These are phyloP conservation scores for Aspergillus melleus DNA, from an alignment of 2,329 filamentous ascomycete genomes.

Conservation along the genomic window DNA sequence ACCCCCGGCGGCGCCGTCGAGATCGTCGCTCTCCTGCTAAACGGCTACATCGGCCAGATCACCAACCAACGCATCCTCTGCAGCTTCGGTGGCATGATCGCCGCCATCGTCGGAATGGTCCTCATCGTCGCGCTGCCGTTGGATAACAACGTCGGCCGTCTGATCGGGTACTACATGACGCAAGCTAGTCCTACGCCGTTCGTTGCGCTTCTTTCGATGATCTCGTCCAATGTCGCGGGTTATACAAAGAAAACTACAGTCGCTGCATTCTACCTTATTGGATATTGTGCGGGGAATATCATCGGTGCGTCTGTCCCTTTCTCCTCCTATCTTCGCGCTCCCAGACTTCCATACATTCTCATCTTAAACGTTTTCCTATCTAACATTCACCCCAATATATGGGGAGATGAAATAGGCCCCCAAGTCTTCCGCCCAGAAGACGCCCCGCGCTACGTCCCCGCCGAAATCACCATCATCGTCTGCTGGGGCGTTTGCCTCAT, in stretches of 20 bases:
- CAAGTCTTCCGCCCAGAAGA: slow-evolving; percentile 59
- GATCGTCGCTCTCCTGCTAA: slow-evolving; percentile 57
- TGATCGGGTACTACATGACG: slow-evolving; percentile 67
- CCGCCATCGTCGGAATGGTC: slow-evolving; percentile 60
- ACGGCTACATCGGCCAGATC: slow-evolving; percentile 58
- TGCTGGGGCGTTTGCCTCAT: slow-evolving; percentile 57
- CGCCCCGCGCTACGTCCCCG: slow-evolving; percentile 61
- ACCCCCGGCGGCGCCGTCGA: slow-evolving; percentile 67
- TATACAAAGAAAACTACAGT: slow-evolving; percentile 57
- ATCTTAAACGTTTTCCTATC: slow-evolving; percentile 7
- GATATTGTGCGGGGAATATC: slow-evolving; percentile 55
- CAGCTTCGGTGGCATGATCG: slow-evolving; percentile 52
- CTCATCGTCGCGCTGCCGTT: slow-evolving; percentile 65
- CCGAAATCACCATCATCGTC: slow-evolving; percentile 63
- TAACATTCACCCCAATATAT: background rate
- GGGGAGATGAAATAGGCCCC: slow-evolving; percentile 38
- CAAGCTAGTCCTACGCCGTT: slow-evolving; percentile 62
- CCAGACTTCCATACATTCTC: too few relatives aligned
- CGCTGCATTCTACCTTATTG: slow-evolving; percentile 50
- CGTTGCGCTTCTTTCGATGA: slow-evolving; percentile 63
- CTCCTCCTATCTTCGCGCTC: background rate
- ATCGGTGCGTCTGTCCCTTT: slow-evolving; percentile 45
- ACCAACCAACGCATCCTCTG: slow-evolving; percentile 60
- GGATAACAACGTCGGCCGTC: slow-evolving; percentile 57
- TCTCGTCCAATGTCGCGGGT: slow-evolving; percentile 60